These are phyloP conservation scores for Boletus sp. DNA, from an alignment of 1,284 basidiomycete species.

Conservation along the genomic window DNA sequence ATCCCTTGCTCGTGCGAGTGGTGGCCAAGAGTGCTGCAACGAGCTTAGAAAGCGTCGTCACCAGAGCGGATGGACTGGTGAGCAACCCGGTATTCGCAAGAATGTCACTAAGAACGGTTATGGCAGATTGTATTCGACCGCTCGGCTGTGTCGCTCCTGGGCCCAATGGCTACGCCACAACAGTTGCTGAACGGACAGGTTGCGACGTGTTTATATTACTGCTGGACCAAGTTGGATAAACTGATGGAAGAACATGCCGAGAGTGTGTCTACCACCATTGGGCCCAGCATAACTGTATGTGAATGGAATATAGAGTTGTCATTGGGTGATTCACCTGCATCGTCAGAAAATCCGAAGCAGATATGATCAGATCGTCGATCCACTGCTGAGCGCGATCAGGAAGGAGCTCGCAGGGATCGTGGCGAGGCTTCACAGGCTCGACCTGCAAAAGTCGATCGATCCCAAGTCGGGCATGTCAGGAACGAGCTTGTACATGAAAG, in stretches of 20 bases:
- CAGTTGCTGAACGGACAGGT: constrained; percentile 78
- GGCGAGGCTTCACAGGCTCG: constrained; percentile 79
- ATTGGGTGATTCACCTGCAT: constrained; percentile 2
- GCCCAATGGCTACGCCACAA: constrained; percentile 77
- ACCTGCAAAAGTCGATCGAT: constrained; percentile 75
- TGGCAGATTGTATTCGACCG: constrained; percentile 76
- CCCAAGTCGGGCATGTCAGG: constrained; percentile 65
- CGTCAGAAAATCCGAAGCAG: constrained; percentile 58
- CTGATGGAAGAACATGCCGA: constrained; percentile 74
- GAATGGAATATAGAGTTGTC: not conserved
- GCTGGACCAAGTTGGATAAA: constrained; percentile 69
- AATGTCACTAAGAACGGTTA: not conserved
- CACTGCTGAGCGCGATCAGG: constrained; percentile 73
- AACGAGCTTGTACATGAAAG: constrained; percentile 86
- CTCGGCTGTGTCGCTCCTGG: constrained; percentile 73
- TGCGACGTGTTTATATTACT: constrained; percentile 79
- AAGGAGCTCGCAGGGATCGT: constrained; percentile 81
- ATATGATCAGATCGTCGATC: constrained; percentile 70
- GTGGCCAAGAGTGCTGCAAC: constrained; percentile 75
- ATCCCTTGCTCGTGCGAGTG: constrained; percentile 81
- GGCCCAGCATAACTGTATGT: constrained; percentile 64
- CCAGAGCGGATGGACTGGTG: constrained; percentile 70
- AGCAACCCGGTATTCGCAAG: constrained; percentile 30
- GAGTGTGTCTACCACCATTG: constrained; percentile 61
- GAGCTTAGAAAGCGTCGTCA: constrained; percentile 68